Conservation (phyloP, 176 grass and related monocot genomes). For the Ensete glaucum region DNA sequence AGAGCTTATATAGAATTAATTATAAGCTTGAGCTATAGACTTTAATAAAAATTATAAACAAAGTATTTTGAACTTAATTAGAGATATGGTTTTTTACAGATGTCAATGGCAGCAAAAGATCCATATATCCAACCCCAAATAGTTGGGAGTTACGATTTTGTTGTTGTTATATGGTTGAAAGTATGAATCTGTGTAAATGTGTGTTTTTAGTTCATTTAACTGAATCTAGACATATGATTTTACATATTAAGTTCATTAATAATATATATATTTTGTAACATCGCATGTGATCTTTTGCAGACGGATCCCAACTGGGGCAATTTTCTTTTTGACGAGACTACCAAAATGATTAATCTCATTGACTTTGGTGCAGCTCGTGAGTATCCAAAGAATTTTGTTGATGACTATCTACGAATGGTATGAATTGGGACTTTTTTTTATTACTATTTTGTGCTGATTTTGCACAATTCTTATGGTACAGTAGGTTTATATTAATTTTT, state of each 20-base stretch:
- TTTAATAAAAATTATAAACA: too few relatives aligned
- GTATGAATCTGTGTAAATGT: too few relatives aligned
- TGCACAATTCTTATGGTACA: not conserved
- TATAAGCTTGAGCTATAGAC: too few relatives aligned
- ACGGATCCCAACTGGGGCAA: slow-evolving; percentile 99
- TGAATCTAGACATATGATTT: not conserved
- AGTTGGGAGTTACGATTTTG: too few relatives aligned
- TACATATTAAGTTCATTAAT: not conserved
- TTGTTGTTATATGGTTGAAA: too few relatives aligned
- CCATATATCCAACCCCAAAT: too few relatives aligned
- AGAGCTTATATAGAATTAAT: too few relatives aligned
- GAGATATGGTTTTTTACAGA: too few relatives aligned
- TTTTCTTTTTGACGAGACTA: slow-evolving; percentile 65
- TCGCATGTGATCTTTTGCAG: slow-evolving; percentile 26
- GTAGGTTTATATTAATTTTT: not conserved
- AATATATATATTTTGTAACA: not conserved
- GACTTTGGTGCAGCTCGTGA: slow-evolving; percentile 86
- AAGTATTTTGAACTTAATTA: too few relatives aligned
- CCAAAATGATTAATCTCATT: slow-evolving; percentile 73
- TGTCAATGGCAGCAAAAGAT: too few relatives aligned
- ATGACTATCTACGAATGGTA: slow-evolving; percentile 87
- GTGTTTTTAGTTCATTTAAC: too few relatives aligned
- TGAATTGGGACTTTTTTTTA: not conserved
- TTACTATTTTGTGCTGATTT: not conserved
- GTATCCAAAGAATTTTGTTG: slow-evolving; percentile 72